phyloP scores from a whole-genome alignment of 192 early-diverging fungal species.

The Umbelopsis ramanniana region DNA sequence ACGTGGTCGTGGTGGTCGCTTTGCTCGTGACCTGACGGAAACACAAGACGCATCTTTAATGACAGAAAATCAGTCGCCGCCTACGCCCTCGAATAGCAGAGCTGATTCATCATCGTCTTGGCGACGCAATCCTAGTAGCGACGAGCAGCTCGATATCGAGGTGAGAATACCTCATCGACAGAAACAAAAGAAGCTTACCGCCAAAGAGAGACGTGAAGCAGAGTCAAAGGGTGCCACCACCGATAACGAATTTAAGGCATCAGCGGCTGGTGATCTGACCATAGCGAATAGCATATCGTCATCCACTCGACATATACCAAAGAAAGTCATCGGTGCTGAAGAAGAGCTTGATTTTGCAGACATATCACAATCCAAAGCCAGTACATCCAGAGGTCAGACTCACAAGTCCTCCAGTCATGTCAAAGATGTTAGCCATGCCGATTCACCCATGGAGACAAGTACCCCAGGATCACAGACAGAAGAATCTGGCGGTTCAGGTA shows the following conservation, averaged over 20 bases:
- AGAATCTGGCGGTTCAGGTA: constrained; percentile 14
- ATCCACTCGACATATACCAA: constrained; percentile 8
- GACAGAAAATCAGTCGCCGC: neutral
- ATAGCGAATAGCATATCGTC: neutral
- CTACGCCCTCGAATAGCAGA: neutral
- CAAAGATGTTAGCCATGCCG: neutral
- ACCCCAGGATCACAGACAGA: neutral
- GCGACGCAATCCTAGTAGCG: constrained; percentile 16
- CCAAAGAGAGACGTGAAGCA: neutral
- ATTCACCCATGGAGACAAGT: neutral
- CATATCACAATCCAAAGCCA: neutral
- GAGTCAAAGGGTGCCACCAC: neutral
- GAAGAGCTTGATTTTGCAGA: constrained; percentile 18
- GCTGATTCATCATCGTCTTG: constrained; percentile 8
- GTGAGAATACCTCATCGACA: constrained; percentile 13
- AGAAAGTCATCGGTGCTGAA: constrained; percentile 5
- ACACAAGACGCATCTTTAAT: neutral
- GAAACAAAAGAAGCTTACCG: neutral
- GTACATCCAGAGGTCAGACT: neutral
- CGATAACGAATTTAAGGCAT: neutral
- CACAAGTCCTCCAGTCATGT: neutral
- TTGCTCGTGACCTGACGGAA: neutral
- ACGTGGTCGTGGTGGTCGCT: neutral
- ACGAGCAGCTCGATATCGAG: constrained; percentile 8
- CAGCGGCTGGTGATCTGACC: neutral